Base-by-base conservation (phyloP, 2,329 filamentous ascomycete genomes). In the Nemania abortiva region DNA sequence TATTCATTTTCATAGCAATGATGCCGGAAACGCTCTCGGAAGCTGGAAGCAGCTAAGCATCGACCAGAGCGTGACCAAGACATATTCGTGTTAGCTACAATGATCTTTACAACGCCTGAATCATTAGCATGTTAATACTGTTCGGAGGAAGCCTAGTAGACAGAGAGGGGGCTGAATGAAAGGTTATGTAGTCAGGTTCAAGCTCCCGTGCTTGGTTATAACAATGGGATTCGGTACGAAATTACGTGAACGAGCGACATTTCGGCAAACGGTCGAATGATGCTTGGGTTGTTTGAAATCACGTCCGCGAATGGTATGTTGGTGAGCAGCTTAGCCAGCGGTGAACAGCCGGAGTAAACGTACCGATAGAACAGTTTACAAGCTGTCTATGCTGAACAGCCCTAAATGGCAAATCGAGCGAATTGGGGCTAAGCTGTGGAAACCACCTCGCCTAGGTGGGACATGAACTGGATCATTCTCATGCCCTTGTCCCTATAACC, bases 391-490 rank as follows among this genome's bases (percentile, higher is more conserved):
- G 49, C 22, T 24, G 6, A 27, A 27, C 22, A 27, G n/a, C 47
- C 37, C 53, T 69, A 57, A 27, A 49, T 54, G 15, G 31, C 7
- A 57, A 52, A 15, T 37, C 20, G 9, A n/a, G 24, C 20, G 42
- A 22, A 49, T 54, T 24, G 56, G 57, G 42, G 39, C 27, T 55
- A 2, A 24, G 15, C 11, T 45, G 22, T 29, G 42, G 18, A 27
- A 27, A 45, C 55, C 24, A 24, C 27, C 59, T 63, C n/a, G 10
- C 54, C 20, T 15, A 18, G 34, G 39, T 66, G 52, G 52, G 59
- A 42, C 52, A 47, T 52, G 18, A 59, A 59, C 53, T 61, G 57
- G 56, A 45, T 49, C 52, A 58, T 45, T 55, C 18, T 49, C 22
- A 42, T n/a, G 2, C 50, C n/a, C 39, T 42, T 63, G 52, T 59